Conservation (phyloP, 1,284 basidiomycete genomes). For the Cryptococcus hybrid region DNA sequence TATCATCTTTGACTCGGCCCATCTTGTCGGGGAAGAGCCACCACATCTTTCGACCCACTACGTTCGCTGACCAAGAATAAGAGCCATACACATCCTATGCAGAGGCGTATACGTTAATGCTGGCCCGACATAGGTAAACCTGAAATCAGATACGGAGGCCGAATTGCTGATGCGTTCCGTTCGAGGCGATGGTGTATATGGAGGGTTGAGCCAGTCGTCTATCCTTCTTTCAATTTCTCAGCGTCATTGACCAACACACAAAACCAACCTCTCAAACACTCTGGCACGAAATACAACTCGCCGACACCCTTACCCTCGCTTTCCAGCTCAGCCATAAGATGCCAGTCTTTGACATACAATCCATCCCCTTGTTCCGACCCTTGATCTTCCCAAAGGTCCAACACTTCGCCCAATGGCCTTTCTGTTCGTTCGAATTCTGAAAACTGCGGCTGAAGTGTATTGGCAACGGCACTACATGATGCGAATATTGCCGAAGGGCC, state of each 20-base stretch:
- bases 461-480: conserved; percentile 46
- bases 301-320: conserved; percentile 23
- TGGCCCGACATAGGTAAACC: conserved; percentile 52
- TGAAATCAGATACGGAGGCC: conserved; percentile 34
- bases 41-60: conserved; percentile 58
- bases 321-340: conserved; percentile 50
- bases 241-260: background rate
- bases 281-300: conserved; percentile 53
- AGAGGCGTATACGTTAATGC: conserved; percentile 51
- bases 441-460: conserved; percentile 36
- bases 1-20: conserved; percentile 15
- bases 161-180: background rate
- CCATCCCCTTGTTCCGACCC: background rate
- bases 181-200: conserved; percentile 23
- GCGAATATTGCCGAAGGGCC: conserved; percentile 30
- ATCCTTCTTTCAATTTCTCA: background rate
- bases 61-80: conserved; percentile 60
- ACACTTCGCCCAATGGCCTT: conserved; percentile 44
- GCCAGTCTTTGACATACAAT: conserved; percentile 60
- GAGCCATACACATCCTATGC: conserved; percentile 59
- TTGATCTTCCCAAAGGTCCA: conserved; percentile 46
- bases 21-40: conserved; percentile 53
- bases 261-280: conserved; percentile 47
- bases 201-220: conserved; percentile 58
- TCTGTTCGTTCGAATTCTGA: conserved; percentile 47